phyloP scores from a whole-genome alignment of 1,139 yeast genomes.

The Scheffersomyces quercinus region DNA sequence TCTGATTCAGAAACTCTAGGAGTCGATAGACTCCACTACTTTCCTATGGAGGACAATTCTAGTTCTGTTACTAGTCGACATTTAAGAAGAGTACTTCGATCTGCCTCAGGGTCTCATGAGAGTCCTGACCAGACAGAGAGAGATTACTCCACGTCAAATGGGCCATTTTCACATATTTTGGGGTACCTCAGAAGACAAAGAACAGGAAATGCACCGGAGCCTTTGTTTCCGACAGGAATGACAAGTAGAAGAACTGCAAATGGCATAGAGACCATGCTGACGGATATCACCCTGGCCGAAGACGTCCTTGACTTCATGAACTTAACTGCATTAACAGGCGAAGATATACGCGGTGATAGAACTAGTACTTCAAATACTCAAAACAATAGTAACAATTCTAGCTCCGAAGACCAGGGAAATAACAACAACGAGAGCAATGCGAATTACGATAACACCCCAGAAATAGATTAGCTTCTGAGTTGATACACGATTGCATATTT shows the following conservation, averaged over 20 bases:
- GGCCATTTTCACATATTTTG: conserved; percentile 26
- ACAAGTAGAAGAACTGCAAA: conserved; percentile 49
- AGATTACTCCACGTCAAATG: conserved; percentile 7
- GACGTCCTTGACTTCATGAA: conserved; percentile 27
- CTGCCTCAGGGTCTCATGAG: conserved; percentile 12
- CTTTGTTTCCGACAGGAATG: conserved; percentile 50
- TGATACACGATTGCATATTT: no score
- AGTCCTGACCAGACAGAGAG: conserved; percentile 5
- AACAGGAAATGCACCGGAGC: conserved; percentile 11
- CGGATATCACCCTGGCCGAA: conserved; percentile 2
- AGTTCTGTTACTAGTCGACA: conserved; percentile 1
- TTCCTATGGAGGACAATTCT: conserved; percentile 1
- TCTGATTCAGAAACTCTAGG: neutral
- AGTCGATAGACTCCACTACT: conserved; percentile 2
- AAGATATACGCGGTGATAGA: no score
- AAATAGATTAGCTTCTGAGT: no score
- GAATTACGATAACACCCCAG: no score
- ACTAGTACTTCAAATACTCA: no score
- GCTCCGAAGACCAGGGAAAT: no score
- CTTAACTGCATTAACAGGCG: conserved; percentile 8
- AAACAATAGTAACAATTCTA: no score
- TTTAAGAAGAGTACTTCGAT: conserved; percentile 14
- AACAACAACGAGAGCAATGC: no score
- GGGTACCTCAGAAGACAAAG: conserved; percentile 20
- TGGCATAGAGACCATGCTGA: conserved; percentile 45